Conservation (phyloP, 2,329 filamentous ascomycete species). For the Pyrenochaeta sp. region DNA sequence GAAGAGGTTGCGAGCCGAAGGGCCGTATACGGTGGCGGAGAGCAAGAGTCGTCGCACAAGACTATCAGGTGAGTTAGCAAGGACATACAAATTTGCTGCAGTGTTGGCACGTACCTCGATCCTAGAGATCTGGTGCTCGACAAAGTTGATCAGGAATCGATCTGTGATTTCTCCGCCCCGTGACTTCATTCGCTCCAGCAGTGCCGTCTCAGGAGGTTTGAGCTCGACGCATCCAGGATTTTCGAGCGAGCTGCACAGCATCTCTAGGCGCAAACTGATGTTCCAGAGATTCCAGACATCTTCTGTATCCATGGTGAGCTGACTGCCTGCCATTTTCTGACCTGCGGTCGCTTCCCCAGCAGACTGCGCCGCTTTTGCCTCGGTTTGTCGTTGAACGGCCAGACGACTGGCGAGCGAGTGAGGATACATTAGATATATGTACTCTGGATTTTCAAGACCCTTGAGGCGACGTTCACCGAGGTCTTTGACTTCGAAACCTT, state of each 20-base stretch:
- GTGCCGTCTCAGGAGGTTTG: constrained; percentile 80
- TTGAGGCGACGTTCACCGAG: constrained; percentile 95
- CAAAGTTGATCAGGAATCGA: constrained; percentile 83
- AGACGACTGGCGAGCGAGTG: constrained; percentile 84
- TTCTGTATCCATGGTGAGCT: constrained; percentile 82
- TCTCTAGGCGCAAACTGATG: constrained; percentile 86
- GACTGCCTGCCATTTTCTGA: constrained; percentile 67
- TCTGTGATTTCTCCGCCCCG: constrained; percentile 87
- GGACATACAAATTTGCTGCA: not conserved
- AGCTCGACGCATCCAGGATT: constrained; percentile 68
- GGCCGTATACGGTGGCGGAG: constrained; percentile 81
- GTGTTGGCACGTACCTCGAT: constrained; percentile 76
- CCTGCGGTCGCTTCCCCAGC: constrained; percentile 60
- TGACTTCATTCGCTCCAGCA: constrained; percentile 76
- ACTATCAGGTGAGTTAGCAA: constrained; percentile 59
- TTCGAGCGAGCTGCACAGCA: constrained; percentile 90
- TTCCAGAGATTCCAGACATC: constrained; percentile 90
- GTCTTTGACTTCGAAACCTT: constrained; percentile 96
- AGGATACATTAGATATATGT: constrained; percentile 94
- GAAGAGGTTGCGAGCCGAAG: constrained; percentile 67
- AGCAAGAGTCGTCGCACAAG: constrained; percentile 79
- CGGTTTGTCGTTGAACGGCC: constrained; percentile 67
- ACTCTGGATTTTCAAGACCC: constrained; percentile 95
- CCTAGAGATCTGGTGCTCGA: constrained; percentile 93
- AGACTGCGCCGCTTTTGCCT: constrained; percentile 48